Percentiles rank a stretch among this genome's conserved stretches.
phyloP scores from a whole-genome alignment of 2,329 filamentous ascomycete genomes.

The Teratosphaeria pseudoeucalypti region DNA sequence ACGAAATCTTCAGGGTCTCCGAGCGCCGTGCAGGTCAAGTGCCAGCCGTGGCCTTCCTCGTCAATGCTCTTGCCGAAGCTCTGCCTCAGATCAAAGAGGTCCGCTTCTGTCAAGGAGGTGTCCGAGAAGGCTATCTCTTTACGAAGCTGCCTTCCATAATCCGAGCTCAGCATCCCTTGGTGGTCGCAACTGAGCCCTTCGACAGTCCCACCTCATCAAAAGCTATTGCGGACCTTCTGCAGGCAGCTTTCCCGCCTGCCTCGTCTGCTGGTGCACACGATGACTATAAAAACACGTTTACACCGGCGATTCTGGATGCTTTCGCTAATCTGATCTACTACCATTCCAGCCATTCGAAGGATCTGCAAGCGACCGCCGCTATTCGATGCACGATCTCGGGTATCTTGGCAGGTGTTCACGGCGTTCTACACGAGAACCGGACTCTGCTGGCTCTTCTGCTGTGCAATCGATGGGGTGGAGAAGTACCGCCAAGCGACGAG shows the following conservation, averaged over 20 bases:
- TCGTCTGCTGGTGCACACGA: constrained; percentile 10
- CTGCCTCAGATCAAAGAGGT: constrained; percentile 63
- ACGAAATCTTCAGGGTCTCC: constrained; percentile 59
- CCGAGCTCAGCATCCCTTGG: constrained; percentile 56
- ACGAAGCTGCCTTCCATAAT: constrained; percentile 52
- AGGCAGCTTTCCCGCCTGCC: constrained; percentile 34
- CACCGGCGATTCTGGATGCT: constrained; percentile 39
- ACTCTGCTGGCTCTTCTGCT: constrained; percentile 61
- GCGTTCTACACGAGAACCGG: constrained; percentile 61
- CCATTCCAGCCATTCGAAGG: constrained; percentile 34
- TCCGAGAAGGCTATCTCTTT: constrained; percentile 73
- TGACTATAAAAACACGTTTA: constrained; percentile 34
- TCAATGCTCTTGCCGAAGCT: constrained; percentile 61
- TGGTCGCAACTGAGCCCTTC: constrained; percentile 48
- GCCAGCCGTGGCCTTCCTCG: constrained; percentile 68
- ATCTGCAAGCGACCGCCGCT: constrained; percentile 51
- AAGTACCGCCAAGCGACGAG: constrained; percentile 48
- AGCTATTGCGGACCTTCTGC: constrained; percentile 40
- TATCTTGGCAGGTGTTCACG: constrained; percentile 57
- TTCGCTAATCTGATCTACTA: constrained; percentile 50
- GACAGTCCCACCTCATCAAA: constrained; percentile 37
- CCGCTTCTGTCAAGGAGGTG: constrained; percentile 78
- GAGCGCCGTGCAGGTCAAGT: constrained; percentile 70
- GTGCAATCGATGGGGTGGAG: constrained; percentile 64
- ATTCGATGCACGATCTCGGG: constrained; percentile 64